phyloP scores from a whole-genome alignment of 345 rosid species.

The Eutrema yunnanense region DNA sequence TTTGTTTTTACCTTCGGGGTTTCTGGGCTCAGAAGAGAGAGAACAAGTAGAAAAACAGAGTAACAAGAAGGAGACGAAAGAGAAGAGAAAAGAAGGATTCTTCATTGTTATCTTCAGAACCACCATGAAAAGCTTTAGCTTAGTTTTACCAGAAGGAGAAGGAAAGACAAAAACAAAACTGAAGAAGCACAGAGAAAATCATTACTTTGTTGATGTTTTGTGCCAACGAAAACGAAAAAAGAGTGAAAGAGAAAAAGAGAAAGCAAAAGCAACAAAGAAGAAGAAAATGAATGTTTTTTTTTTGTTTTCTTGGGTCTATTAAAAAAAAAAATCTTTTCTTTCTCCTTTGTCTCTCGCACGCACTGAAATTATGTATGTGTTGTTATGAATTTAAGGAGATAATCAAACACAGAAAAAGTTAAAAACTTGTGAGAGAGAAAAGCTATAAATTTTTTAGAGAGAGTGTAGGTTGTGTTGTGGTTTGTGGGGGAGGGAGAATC shows the following conservation, averaged over 20 bases:
- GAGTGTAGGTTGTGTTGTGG: slow-evolving; percentile 18
- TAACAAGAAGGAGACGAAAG: slow-evolving; percentile 18
- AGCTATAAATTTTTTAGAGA: background rate
- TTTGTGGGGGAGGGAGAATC: slow-evolving; percentile 24
- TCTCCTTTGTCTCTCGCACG: background rate
- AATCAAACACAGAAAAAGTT: background rate
- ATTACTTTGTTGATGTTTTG: slow-evolving; percentile 35
- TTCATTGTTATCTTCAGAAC: slow-evolving; percentile 5
- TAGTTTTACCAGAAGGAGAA: background rate
- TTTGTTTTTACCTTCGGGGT: slow-evolving; percentile 67
- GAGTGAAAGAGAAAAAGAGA: background rate
- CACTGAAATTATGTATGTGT: background rate
- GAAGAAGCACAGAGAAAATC: background rate
- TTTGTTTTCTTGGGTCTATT: slow-evolving; percentile 3
- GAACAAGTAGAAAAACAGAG: slow-evolving; percentile 31
- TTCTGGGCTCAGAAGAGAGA: slow-evolving; percentile 64
- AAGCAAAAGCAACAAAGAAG: slow-evolving; percentile 15
- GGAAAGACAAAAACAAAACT: slow-evolving; percentile 3
- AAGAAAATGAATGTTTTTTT: background rate
- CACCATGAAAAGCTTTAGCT: slow-evolving; percentile 31
- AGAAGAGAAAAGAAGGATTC: slow-evolving; percentile 16
- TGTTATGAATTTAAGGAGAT: slow-evolving; percentile 21
- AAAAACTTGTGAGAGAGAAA: background rate
- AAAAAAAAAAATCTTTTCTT: background rate
- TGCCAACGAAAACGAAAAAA: background rate